Conservation (phyloP, 2,329 filamentous ascomycete species). For the Ophiostoma ulmi region DNA sequence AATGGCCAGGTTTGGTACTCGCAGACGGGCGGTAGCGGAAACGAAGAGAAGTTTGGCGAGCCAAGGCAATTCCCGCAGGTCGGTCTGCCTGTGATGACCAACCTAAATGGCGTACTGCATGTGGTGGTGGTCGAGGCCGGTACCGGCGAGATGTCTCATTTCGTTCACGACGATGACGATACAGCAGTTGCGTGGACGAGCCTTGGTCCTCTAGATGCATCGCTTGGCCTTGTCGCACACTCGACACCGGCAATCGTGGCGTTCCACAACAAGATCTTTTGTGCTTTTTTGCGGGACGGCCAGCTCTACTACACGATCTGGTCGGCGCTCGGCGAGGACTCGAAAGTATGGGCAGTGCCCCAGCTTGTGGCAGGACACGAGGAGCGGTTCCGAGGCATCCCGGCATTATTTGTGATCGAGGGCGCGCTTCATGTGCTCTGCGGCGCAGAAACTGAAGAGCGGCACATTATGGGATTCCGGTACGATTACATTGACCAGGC, state of each 20-base stretch:
- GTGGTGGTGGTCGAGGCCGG: conserved; percentile 32
- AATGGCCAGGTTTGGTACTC: conserved; percentile 34
- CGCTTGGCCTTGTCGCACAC: conserved; percentile 29
- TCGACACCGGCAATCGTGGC: conserved; percentile 33
- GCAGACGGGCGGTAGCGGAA: conserved; percentile 29
- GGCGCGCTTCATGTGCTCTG: conserved; percentile 35
- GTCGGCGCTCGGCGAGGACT: conserved; percentile 28
- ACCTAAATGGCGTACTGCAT: conserved; percentile 35
- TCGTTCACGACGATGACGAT: conserved; percentile 34
- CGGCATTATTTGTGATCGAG: conserved; percentile 35
- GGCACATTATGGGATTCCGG: conserved; percentile 33
- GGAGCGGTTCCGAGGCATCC: conserved; percentile 33
- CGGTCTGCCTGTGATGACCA: conserved; percentile 35
- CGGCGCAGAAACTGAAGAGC: conserved; percentile 29
- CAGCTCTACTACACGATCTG: conserved; percentile 32
- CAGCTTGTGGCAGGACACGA: conserved; percentile 18
- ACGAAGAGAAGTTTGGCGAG: conserved; percentile 31
- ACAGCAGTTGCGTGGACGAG: conserved; percentile 28
- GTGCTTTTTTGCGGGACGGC: conserved; percentile 32
- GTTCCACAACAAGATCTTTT: conserved; percentile 36
- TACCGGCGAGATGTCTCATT: conserved; percentile 33
- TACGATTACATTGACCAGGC: conserved; percentile 32
- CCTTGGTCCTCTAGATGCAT: conserved; percentile 29
- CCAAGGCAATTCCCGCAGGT: conserved; percentile 32
- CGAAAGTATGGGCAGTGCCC: conserved; percentile 26